Evolutionary conservation across 2,329 filamentous ascomycete genomes (phyloP), one percentile per base, ranked within the genome.

Genomic region (Byssothecium circinans): DNA sequence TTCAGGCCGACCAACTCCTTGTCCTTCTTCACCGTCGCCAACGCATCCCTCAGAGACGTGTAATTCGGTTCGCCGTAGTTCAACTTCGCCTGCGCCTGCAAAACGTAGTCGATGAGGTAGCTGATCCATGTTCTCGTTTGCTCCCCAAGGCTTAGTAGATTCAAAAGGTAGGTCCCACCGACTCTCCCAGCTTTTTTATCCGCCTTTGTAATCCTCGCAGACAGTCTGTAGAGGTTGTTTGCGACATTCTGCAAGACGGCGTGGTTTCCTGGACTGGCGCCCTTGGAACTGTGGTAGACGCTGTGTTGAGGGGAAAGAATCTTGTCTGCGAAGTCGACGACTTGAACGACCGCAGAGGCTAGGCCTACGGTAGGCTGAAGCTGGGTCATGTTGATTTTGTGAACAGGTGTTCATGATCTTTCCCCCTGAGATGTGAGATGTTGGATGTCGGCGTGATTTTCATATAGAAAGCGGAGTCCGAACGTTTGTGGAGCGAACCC

Each of bases 21-120:
- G 47, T 66, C 59, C 40, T 63, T 65, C 61, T 58, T 59, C 47
- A 42, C 74, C 1, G 20, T 74, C 74, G 56, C 49, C 17, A 67
- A 41, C 17, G 59, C 61, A n/a, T 66, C 60, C 18, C 60, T 43
- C 14, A 52, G 47, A 8, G 58, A 62, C 14, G 45, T 35, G 57
- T 59, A 65, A 40, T 49, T 45, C 29, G 55, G 49, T 36, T 66
- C 61, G 20, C 49, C 50, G 23, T 50, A 58, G 17, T 50, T 56
- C 11, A 56, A 54, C 40, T 54, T 57, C 17, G 53, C 53, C 44
- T 63, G 60, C 20, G 61, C 55, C 8, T 53, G 46, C 17, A 53
- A 41, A 14, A 65, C 40, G 1, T 58, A 60, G 29, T 62, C 58
- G 30, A 58, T 59, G 10, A 65, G 44, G 8, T 53, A 48, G 6